These are phyloP conservation scores for Hypoxylon sp. DNA, from an alignment of 2,329 filamentous ascomycete genomes.

Conservation along the genomic window DNA sequence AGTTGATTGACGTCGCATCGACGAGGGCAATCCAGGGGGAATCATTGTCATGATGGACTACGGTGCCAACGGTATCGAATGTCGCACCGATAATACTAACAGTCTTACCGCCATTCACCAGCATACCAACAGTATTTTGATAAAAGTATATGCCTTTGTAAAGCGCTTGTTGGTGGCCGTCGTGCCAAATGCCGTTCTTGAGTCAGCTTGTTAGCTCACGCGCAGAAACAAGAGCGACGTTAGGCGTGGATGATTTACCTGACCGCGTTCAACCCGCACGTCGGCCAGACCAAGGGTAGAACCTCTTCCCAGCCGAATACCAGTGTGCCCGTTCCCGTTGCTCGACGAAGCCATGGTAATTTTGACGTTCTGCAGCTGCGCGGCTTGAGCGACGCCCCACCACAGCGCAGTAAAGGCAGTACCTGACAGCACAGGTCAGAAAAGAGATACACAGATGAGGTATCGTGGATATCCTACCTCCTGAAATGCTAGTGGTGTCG, in stretches of 20 bases:
- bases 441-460: not conserved
- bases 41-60: conserved; percentile 49
- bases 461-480: conserved; percentile 34
- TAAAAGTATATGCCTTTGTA: conserved; percentile 56
- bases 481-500: conserved; percentile 51
- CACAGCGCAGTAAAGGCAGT: conserved; percentile 51
- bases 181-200: conserved; percentile 53
- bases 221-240: not conserved
- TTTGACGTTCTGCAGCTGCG: conserved; percentile 53
- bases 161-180: conserved; percentile 54
- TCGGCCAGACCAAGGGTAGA: conserved; percentile 53
- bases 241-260: conserved; percentile 39
- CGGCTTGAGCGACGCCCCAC: conserved; percentile 56
- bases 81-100: conserved; percentile 52
- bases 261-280: conserved; percentile 51
- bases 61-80: conserved; percentile 51
- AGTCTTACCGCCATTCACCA: conserved; percentile 49
- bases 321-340: conserved; percentile 51
- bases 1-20: conserved; percentile 52
- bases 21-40: conserved; percentile 52
- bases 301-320: conserved; percentile 51
- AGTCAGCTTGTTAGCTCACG: not conserved
- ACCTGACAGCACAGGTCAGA: conserved; percentile 36
- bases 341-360: conserved; percentile 51
- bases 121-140: conserved; percentile 52